Percentiles rank a stretch among this genome's conserved stretches.
phyloP scores from a whole-genome alignment of 2,329 filamentous ascomycete genomes.

The Verticillium tricorpus region DNA sequence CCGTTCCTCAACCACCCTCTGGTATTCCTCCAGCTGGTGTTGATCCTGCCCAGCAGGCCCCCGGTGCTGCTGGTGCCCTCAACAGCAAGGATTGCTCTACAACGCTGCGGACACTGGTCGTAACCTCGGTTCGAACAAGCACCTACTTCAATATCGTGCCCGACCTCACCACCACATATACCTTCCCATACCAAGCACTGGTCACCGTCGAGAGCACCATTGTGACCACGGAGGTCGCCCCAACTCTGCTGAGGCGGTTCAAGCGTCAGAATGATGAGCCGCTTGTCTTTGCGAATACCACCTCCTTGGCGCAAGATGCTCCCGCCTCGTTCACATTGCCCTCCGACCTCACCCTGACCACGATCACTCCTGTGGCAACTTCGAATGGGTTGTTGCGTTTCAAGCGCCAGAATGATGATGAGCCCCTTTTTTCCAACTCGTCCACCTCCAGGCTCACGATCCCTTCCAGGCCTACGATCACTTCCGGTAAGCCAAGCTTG shows the following conservation, averaged over 20 bases:
- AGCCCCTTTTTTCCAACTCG: constrained; percentile 14
- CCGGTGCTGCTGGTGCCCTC: not conserved
- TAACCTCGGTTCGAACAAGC: constrained; percentile 24
- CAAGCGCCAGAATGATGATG: constrained; percentile 23
- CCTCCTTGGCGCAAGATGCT: not conserved
- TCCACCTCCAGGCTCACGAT: constrained; percentile 20
- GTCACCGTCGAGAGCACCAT: constrained; percentile 7
- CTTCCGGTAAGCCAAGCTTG: constrained; percentile 16
- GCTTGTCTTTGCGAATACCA: not conserved
- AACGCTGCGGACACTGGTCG: not conserved
- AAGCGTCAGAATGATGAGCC: not conserved
- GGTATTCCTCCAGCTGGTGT: not conserved
- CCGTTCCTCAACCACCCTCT: not conserved
- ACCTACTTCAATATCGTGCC: constrained; percentile 35
- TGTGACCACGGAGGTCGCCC: not conserved
- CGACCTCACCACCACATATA: constrained; percentile 34
- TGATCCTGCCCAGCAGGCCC: not conserved
- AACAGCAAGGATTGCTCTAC: constrained; percentile 1
- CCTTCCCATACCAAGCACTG: constrained; percentile 14
- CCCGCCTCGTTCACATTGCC: not conserved
- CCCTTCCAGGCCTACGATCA: constrained; percentile 5
- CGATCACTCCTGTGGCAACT: constrained; percentile 27
- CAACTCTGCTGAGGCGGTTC: not conserved
- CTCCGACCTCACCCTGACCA: constrained; percentile 25
- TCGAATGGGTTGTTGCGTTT: constrained; percentile 9